Conservation (phyloP, 2,329 filamentous ascomycete genomes). For the Claviceps citrina region DNA sequence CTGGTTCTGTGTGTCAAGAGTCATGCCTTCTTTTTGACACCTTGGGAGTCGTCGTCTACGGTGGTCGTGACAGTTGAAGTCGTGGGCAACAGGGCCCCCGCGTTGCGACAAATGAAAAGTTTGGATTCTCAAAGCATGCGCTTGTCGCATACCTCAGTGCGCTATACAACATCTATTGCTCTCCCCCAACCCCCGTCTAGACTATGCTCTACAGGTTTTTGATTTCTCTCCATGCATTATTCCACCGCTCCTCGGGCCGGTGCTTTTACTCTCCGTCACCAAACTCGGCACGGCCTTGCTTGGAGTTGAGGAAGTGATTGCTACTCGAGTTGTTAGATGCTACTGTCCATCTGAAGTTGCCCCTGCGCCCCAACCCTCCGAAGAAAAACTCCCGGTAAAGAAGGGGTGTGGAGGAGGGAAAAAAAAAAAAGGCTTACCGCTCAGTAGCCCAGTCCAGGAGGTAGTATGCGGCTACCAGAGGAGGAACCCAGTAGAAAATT, state of each 20-base stretch:
- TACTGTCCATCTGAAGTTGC: neutral
- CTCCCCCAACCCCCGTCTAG: constrained; percentile 22
- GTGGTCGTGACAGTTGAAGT: neutral
- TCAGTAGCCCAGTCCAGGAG: constrained; percentile 82
- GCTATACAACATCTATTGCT: constrained; percentile 22
- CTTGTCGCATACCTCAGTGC: neutral
- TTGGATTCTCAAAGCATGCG: constrained; percentile 7
- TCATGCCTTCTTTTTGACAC: no score
- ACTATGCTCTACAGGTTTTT: constrained; percentile 27
- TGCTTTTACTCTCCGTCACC: constrained; percentile 30
- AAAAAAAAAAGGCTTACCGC: constrained; percentile 42
- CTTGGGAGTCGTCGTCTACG: no score
- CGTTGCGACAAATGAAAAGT: constrained; percentile 10
- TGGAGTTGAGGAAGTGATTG: constrained; percentile 71
- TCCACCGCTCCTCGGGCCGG: constrained; percentile 4
- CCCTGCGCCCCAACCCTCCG: no score
- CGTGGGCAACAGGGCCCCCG: no score
- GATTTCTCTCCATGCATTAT: constrained; percentile 5
- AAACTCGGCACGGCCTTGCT: constrained; percentile 49
- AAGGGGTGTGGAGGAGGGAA: neutral
- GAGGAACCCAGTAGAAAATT: constrained; percentile 76
- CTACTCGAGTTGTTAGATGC: constrained; percentile 23
- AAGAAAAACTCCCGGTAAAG: no score
- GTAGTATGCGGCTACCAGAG: constrained; percentile 64
- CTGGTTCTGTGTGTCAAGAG: no score